These are phyloP conservation scores for Claviceps humidiphila DNA, from an alignment of 2,329 filamentous ascomycete species.

Conservation along the genomic window DNA sequence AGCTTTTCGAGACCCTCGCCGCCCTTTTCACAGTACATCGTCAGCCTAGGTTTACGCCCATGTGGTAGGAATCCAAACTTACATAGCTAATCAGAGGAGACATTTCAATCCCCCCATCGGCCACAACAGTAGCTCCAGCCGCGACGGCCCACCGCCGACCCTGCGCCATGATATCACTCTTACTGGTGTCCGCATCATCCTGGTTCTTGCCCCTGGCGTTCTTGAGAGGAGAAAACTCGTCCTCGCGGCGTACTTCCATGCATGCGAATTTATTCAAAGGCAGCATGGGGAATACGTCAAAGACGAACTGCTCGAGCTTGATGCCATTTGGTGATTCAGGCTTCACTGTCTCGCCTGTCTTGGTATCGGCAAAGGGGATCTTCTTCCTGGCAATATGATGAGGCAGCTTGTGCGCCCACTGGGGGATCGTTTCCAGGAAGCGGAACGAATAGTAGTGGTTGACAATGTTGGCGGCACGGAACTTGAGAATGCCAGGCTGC, in stretches of 20 bases:
- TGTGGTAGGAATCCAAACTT: constrained; percentile 33
- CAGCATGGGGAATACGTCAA: constrained; percentile 91
- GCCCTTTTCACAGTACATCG: constrained; percentile 25
- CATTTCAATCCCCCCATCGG: constrained; percentile 66
- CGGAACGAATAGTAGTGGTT: constrained; percentile 98
- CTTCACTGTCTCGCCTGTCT: constrained; percentile 70
- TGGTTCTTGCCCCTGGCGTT: constrained; percentile 74
- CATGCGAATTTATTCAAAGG: constrained; percentile 81
- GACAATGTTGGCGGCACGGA: constrained; percentile 97
- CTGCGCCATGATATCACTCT: constrained; percentile 77
- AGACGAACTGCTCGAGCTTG: constrained; percentile 98
- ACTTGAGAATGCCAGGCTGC: constrained; percentile 73
- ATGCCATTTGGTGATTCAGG: constrained; percentile 93
- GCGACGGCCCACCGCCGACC: constrained; percentile 74
- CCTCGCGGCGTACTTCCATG: constrained; percentile 90
- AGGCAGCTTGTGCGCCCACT: constrained; percentile 73
- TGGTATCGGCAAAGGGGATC: constrained; percentile 73
- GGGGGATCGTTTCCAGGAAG: constrained; percentile 82
- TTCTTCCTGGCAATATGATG: constrained; percentile 98
- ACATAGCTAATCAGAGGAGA: constrained; percentile 93
- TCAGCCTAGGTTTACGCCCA: background rate
- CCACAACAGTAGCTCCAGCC: constrained; percentile 63
- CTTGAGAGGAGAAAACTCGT: constrained; percentile 97
- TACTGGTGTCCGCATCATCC: constrained; percentile 90
- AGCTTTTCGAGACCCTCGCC: constrained; percentile 50